Conservation (phyloP, 768 basidiomycete genomes). For the Rubroboletus satanas region DNA sequence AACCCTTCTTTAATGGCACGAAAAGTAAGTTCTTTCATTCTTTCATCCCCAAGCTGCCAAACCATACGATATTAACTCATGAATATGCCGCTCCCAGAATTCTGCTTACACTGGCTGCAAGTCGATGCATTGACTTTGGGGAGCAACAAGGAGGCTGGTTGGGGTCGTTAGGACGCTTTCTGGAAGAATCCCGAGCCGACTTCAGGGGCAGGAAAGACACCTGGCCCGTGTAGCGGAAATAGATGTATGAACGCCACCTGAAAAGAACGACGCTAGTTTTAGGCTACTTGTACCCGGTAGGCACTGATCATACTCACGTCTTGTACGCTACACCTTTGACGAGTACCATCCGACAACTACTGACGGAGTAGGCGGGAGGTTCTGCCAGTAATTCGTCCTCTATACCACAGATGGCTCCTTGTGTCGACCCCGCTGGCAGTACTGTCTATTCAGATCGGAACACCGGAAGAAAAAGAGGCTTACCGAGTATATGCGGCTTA, state of each 20-base stretch:
- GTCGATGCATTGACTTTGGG: slow-evolving; percentile 39
- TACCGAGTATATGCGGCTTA: slow-evolving; percentile 5
- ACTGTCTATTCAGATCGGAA: neutral
- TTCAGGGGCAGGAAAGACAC: slow-evolving; percentile 24
- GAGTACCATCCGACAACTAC: slow-evolving; percentile 23
- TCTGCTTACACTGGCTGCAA: slow-evolving; percentile 25
- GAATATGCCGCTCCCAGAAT: neutral
- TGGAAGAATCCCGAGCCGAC: slow-evolving; percentile 8
- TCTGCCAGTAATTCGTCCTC: neutral
- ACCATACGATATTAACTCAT: neutral
- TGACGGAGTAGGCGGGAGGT: slow-evolving; percentile 24
- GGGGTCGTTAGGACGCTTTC: neutral
- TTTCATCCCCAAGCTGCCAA: slow-evolving; percentile 24
- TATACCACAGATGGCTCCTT: neutral
- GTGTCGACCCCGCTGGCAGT: neutral
- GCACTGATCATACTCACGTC: slow-evolving; percentile 18
- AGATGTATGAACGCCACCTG: slow-evolving; percentile 28
- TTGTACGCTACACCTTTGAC: slow-evolving; percentile 28
- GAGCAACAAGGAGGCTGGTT: slow-evolving; percentile 21
- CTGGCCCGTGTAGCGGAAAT: slow-evolving; percentile 32
- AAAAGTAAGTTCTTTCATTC: slow-evolving; percentile 23
- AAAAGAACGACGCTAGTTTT: neutral
- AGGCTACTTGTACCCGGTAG: neutral
- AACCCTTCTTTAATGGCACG: slow-evolving; percentile 23
- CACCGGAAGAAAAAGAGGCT: neutral